Percentiles rank a stretch among this genome's conserved stretches.
phyloP scores from a whole-genome alignment of 106 monocot species.

The Triglochin maritima region DNA sequence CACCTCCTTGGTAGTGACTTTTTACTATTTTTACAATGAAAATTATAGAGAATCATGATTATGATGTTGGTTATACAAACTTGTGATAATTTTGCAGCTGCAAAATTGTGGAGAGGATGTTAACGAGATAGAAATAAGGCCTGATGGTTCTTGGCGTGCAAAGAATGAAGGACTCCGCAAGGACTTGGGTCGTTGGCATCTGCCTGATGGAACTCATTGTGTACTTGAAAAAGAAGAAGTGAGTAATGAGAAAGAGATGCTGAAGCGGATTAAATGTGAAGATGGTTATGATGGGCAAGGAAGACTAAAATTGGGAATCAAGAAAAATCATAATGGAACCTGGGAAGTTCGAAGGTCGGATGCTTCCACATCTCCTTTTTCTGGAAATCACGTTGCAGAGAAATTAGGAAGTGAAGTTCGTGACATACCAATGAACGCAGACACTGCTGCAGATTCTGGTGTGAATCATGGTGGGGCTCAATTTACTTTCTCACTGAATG shows the following conservation, averaged over 20 bases:
- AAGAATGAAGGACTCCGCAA: slow-evolving; percentile 44
- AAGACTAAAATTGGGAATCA: slow-evolving; percentile 47
- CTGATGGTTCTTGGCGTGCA: slow-evolving; percentile 86
- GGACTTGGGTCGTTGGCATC: slow-evolving; percentile 55
- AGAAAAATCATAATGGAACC: slow-evolving; percentile 23
- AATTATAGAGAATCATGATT: no score
- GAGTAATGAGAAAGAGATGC: slow-evolving; percentile 20
- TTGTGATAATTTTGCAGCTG: slow-evolving; percentile 26
- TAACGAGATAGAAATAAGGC: slow-evolving; percentile 75
- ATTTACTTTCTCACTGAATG: slow-evolving; percentile 34
- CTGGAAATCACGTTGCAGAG: slow-evolving; percentile 20
- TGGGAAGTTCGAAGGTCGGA: slow-evolving; percentile 49
- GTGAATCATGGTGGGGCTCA: slow-evolving; percentile 38
- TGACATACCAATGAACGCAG: slow-evolving; percentile 31
- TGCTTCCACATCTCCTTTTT: slow-evolving; percentile 12
- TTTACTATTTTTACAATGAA: neutral
- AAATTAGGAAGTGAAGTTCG: slow-evolving; percentile 15
- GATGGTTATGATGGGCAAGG: slow-evolving; percentile 41
- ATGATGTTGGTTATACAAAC: no score
- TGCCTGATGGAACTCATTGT: slow-evolving; percentile 60
- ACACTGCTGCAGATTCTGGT: slow-evolving; percentile 42
- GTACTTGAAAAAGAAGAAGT: slow-evolving; percentile 11
- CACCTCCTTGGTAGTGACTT: slow-evolving; percentile 48
- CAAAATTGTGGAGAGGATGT: slow-evolving; percentile 70
- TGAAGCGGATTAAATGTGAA: slow-evolving; percentile 39